Evolutionary conservation across 2,329 filamentous ascomycete genomes (phyloP), one percentile per base, ranked within the genome.

Genomic region (Fusarium incarnatum): DNA sequence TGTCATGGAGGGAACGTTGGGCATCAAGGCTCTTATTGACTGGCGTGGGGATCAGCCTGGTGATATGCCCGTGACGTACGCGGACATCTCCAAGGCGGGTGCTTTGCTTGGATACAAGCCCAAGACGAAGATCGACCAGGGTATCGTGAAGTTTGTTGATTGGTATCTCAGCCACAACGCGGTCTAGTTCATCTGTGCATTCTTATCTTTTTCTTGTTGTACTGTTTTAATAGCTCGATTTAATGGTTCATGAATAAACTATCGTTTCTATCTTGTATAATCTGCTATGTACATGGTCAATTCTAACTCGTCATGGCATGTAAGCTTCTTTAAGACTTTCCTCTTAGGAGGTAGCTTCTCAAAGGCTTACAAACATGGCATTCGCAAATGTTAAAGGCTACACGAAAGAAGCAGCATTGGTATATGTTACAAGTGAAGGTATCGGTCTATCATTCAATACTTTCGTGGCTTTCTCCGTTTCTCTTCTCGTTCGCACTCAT

Each of bases 21-120:
- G 60, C 25, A 22, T 42, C 2, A 63, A 63, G 9, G 48, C 60
- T 1, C 34, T 54, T 2, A 56, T 63, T 34, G 60, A 64, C 10
- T 25, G 42, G 34, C 52, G 60, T 3, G 60, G 40, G 6, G 60
- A 63, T 0, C 60, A 64, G 22, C 48, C 60, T 3, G 60, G 60
- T 1, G 60, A 64, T 18, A 64, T 64, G 60, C 49, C 40, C 0
- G 23, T 64, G 11, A 64, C 60, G 0, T 64, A 63, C 10, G 60
- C 60, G 3, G 48, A 64, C 8, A 48, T 64, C 9, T 64, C 60
- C 2, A 64, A 64, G 20, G 60, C 60, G 2, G 34, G 44, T 6
- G 40, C 48, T 11, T 12, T 64, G 13, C 44, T 64, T 25, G 60
- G 42, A 0, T 64, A 64, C 34, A 64, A 56, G n/a, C 60, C 60